Evolutionary conservation across 108 stramenopile genomes (phyloP).

Genomic region (Nitzschia palea): DNA sequence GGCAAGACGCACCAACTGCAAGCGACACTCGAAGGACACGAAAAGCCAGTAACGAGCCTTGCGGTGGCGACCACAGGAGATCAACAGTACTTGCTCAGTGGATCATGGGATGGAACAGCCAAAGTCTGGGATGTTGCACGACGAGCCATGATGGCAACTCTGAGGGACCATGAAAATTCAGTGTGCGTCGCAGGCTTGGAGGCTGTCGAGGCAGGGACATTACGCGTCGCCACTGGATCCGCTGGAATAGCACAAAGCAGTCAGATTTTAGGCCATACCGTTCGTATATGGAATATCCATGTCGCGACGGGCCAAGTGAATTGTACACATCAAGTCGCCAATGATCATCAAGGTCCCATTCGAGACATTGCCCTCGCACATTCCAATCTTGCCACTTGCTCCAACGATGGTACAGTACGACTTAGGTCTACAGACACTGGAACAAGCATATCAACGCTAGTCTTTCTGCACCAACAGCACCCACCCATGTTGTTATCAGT

Average conservation of each 20-base stretch:
- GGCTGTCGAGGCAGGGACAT: constrained; percentile 5
- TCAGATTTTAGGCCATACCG: constrained; percentile 56
- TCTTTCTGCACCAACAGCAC: constrained; percentile 42
- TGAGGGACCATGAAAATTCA: constrained; percentile 81
- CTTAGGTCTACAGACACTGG: constrained; percentile 82
- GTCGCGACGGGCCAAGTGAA: constrained; percentile 39
- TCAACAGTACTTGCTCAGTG: constrained; percentile 53
- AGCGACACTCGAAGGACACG: constrained; percentile 61
- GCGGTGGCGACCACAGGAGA: constrained; percentile 35
- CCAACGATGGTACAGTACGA: constrained; percentile 92
- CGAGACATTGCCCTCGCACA: constrained; percentile 58
- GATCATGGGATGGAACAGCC: constrained; percentile 90
- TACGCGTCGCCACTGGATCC: constrained; percentile 65
- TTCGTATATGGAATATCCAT: constrained; percentile 67
- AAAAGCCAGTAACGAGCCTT: constrained; percentile 80
- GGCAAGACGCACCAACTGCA: constrained; percentile 41
- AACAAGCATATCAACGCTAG: constrained; percentile 60
- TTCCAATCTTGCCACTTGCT: constrained; percentile 76
- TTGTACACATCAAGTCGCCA: constrained; percentile 39
- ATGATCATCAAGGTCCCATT: constrained; percentile 87
- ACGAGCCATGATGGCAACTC: constrained; percentile 49
- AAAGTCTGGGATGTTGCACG: constrained; percentile 68
- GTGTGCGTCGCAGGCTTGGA: constrained; percentile 69
- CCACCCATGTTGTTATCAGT: constrained; percentile 77
- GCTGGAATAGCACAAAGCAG: constrained; percentile 80